Conservation (phyloP, 2,329 filamentous ascomycete genomes). For the Venturia effusa region DNA sequence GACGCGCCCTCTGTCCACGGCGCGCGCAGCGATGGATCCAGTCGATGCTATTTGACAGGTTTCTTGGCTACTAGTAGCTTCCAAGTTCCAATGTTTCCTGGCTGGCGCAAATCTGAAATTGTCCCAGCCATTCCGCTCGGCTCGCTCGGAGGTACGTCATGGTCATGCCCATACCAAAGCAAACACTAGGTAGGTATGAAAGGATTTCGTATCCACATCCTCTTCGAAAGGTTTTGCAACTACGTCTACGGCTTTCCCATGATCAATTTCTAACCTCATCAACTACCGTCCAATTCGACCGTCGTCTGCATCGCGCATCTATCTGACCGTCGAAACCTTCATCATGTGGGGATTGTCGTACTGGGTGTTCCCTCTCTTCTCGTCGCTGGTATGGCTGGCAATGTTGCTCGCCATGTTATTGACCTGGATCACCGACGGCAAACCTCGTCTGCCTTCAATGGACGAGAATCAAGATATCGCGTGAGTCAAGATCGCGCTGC, state of each 20-base stretch:
- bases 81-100: not conserved
- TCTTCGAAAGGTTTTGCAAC: not conserved
- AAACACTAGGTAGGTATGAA: too few species aligned
- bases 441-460: slow-evolving; percentile 53
- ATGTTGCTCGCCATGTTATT: slow-evolving; percentile 61
- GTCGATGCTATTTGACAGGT: not conserved
- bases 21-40: not conserved
- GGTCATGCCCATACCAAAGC: too few species aligned
- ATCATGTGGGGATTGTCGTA: slow-evolving; percentile 35
- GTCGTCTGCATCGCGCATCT: not conserved
- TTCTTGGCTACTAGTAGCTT: too few species aligned
- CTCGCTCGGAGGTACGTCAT: not conserved
- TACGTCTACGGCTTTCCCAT: not conserved
- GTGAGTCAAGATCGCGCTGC: slow-evolving; percentile 36
- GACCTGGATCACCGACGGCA: slow-evolving; percentile 53
- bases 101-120: not conserved
- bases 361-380: slow-evolving; percentile 59
- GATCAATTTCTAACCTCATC: not conserved
- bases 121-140: not conserved
- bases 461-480: slow-evolving; percentile 47
- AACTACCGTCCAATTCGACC: not conserved
- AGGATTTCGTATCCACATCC: not conserved
- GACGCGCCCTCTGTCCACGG: not conserved
- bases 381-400: slow-evolving; percentile 39
- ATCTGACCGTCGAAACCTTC: not conserved